phyloP scores from a whole-genome alignment of 208 protist species.

The Trypanosoma theileri region DNA sequence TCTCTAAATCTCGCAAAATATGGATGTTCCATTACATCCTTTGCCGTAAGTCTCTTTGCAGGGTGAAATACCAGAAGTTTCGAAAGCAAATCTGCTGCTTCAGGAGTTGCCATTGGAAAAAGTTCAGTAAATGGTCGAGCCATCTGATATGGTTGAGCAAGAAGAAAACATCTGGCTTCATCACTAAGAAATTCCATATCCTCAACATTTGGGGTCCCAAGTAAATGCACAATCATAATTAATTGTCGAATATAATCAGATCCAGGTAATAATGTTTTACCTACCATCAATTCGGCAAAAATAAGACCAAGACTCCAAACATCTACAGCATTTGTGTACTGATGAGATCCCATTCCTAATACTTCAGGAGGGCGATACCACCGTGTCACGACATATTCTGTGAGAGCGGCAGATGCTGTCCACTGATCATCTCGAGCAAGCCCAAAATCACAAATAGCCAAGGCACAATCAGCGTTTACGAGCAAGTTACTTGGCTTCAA shows the following conservation, averaged over 20 bases:
- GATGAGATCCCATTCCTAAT: constrained; percentile 84
- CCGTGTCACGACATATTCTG: constrained; percentile 97
- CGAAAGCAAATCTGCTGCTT: constrained; percentile 93
- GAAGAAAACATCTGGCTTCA: constrained; percentile 73
- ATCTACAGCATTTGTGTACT: constrained; percentile 97
- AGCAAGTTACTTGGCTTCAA: constrained; percentile 96
- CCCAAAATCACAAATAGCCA: constrained; percentile 95
- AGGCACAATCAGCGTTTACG: constrained; percentile 94
- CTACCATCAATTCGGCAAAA: constrained; percentile 98
- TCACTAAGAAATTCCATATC: constrained; percentile 89
- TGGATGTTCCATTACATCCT: constrained; percentile 93
- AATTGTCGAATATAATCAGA: constrained; percentile 86
- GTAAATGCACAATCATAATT: constrained; percentile 79
- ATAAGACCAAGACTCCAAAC: constrained; percentile 98
- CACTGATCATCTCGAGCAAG: constrained; percentile 82
- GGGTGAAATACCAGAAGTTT: constrained; percentile 97
- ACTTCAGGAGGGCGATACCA: constrained; percentile 99
- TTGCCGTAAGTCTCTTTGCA: constrained; percentile 91
- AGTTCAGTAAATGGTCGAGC: constrained; percentile 67
- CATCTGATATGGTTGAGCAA: constrained; percentile 51
- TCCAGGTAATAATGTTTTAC: constrained; percentile 95
- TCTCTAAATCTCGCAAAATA: constrained; percentile 93
- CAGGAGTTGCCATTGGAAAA: constrained; percentile 92
- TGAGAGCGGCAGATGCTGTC: constrained; percentile 72
- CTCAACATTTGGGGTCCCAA: constrained; percentile 68